Percentiles rank a stretch among this genome's conserved stretches.
These are phyloP conservation scores for Curvularia eragrostidis DNA, from an alignment of 2,329 filamentous ascomycete species.

Conservation along the genomic window DNA sequence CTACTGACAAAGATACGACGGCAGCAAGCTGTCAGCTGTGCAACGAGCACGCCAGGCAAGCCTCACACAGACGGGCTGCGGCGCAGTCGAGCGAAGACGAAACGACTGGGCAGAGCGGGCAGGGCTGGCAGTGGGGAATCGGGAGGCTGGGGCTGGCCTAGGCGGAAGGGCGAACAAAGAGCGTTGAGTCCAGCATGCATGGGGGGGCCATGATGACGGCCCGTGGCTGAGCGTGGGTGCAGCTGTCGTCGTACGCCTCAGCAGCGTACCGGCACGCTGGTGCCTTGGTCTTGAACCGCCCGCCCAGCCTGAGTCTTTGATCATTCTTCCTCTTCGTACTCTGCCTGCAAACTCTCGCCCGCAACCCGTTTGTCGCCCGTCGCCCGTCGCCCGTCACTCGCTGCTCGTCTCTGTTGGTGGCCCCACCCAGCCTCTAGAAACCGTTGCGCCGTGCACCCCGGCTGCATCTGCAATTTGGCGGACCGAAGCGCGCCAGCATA, in stretches of 20 bases:
- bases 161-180: constrained; percentile 8
- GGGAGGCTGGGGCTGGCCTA: constrained; percentile 16
- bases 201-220: constrained; percentile 12
- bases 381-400: constrained; percentile 9
- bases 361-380: too few relatives aligned
- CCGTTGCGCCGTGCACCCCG: constrained; percentile 17
- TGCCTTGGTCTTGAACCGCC: constrained; percentile 18
- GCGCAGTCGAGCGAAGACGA: constrained; percentile 19
- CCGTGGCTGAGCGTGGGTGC: constrained; percentile 29
- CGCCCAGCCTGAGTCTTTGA: constrained; percentile 10
- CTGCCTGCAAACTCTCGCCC: neutral
- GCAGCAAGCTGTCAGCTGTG: too few relatives aligned
- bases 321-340: neutral
- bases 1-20: too few relatives aligned
- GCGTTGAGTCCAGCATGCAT: neutral
- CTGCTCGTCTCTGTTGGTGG: constrained; percentile 9
- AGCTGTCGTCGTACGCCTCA: constrained; percentile 30
- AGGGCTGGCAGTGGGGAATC: constrained; percentile 15
- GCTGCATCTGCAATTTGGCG: constrained; percentile 16
- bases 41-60: neutral
- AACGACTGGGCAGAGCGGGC: too few relatives aligned
- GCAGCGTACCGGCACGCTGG: constrained; percentile 23
- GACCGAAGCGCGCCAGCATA: constrained; percentile 29
- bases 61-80: constrained; percentile 5
- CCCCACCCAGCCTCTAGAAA: constrained; percentile 10